These are phyloP conservation scores for Debaryomycetaceae sp. DNA, from an alignment of 1,139 yeast genomes.

Conservation along the genomic window DNA sequence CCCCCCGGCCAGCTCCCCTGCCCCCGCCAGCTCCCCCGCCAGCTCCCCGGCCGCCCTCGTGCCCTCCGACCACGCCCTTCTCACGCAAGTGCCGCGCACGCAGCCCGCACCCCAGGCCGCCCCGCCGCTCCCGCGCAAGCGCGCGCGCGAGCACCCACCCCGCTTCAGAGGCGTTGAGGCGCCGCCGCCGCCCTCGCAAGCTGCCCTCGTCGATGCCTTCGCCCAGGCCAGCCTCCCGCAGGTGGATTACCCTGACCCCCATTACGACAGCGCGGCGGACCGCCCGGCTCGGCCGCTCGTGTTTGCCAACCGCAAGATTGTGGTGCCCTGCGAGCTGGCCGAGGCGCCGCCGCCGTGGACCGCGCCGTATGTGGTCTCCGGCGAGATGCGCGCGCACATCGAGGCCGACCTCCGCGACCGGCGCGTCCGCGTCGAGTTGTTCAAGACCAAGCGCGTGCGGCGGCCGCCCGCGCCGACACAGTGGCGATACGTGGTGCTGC, in stretches of 20 bases:
- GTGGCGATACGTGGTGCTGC: slow-evolving; percentile 27
- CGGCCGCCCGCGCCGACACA: not conserved
- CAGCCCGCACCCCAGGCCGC: too few species aligned
- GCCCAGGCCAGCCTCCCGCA: slow-evolving; percentile 44
- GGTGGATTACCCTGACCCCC: slow-evolving; percentile 59
- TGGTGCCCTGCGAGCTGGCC: slow-evolving; percentile 26
- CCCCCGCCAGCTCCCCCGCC: too few species aligned
- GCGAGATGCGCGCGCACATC: slow-evolving; percentile 1
- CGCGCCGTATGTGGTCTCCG: slow-evolving; percentile 11
- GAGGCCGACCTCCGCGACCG: slow-evolving; percentile 3
- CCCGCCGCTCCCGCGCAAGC: too few species aligned
- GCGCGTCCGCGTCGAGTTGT: slow-evolving; percentile 2
- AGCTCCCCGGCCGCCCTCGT: too few species aligned
- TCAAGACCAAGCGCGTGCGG: slow-evolving; percentile 1
- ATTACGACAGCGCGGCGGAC: slow-evolving; percentile 49
- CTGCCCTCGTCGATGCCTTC: slow-evolving; percentile 29
- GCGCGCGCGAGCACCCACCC: too few species aligned
- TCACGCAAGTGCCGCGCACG: too few species aligned
- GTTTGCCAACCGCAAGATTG: slow-evolving; percentile 64
- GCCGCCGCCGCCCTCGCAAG: too few species aligned
- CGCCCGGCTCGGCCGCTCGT: slow-evolving; percentile 51
- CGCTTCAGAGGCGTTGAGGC: too few species aligned
- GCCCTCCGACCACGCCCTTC: too few species aligned
- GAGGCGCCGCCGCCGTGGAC: too few species aligned
- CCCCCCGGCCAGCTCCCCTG: too few species aligned